Evolutionary conservation across 345 rosid genomes (phyloP).

Genomic region (Hibiscus mutabilis): DNA sequence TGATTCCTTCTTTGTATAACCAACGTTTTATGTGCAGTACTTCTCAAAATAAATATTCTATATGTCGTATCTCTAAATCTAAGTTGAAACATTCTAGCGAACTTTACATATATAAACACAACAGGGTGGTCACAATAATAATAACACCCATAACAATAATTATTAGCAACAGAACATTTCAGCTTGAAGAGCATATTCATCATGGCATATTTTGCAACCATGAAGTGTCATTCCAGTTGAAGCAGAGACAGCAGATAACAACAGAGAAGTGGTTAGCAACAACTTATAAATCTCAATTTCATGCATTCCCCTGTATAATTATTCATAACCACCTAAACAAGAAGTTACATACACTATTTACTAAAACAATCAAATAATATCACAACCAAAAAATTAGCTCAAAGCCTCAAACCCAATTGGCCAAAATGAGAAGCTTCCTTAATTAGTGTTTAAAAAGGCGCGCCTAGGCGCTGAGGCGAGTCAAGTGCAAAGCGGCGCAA

Average conservation of each 20-base stretch:
- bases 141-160: neutral
- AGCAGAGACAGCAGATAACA: neutral
- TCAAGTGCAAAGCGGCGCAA: no score
- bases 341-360: neutral
- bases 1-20: no score
- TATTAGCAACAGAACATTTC: neutral
- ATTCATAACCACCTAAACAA: neutral
- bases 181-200: neutral
- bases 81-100: neutral
- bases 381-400: neutral
- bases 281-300: neutral
- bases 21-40: no score
- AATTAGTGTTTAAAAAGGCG: no score
- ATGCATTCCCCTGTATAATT: neutral
- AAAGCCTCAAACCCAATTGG: neutral
- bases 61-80: no score
- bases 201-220: neutral
- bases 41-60: no score
- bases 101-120: neutral
- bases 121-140: no score
- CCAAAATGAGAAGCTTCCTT: neutral
- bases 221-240: neutral
- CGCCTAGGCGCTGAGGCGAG: no score
- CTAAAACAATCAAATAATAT: neutral
- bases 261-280: neutral